These are phyloP conservation scores for Ceratocystiopsis sp. DNA, from an alignment of 2,329 filamentous ascomycete genomes.

Conservation along the genomic window DNA sequence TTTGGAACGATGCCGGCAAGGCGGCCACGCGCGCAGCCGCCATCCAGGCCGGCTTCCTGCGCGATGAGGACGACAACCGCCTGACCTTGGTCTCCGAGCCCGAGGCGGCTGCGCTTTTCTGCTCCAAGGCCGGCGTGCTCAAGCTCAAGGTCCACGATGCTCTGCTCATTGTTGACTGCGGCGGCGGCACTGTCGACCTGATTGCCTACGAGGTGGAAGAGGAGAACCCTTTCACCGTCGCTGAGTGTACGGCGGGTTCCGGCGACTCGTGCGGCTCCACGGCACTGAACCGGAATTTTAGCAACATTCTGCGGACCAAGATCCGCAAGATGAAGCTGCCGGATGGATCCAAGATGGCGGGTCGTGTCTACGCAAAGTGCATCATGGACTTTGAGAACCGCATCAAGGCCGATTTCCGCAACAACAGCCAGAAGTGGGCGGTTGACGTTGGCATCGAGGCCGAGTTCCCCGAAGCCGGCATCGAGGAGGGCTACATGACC, in stretches of 20 bases:
- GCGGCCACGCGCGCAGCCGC: slow-evolving; percentile 89
- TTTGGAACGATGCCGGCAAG: slow-evolving; percentile 98
- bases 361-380: slow-evolving; percentile 95
- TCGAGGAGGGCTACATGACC: slow-evolving; percentile 99
- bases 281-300: slow-evolving; percentile 93
- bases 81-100: slow-evolving; percentile 90
- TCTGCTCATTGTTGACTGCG: slow-evolving; percentile 95
- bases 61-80: slow-evolving; percentile 94
- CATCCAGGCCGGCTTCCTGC: slow-evolving; percentile 90
- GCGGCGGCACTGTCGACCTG: slow-evolving; percentile 95
- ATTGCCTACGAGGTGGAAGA: slow-evolving; percentile 98
- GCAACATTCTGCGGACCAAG: slow-evolving; percentile 92
- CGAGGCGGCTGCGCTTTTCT: slow-evolving; percentile 93
- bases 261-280: slow-evolving; percentile 98
- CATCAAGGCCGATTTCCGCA: slow-evolving; percentile 98
- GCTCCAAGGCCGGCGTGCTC: slow-evolving; percentile 86
- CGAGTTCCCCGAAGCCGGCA: slow-evolving; percentile 91
- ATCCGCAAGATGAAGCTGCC: slow-evolving; percentile 99
- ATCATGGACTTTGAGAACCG: slow-evolving; percentile 99
- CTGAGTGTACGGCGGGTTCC: slow-evolving; percentile 91
- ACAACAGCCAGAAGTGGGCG: slow-evolving; percentile 98
- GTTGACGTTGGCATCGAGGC: slow-evolving; percentile 97
- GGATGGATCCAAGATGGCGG: slow-evolving; percentile 92
- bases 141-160: slow-evolving; percentile 98
- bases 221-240: slow-evolving; percentile 90